Percentiles rank a stretch among this genome's conserved stretches.
Conservation (phyloP, 768 basidiomycete species). For the Hemileccinum impolitum region DNA sequence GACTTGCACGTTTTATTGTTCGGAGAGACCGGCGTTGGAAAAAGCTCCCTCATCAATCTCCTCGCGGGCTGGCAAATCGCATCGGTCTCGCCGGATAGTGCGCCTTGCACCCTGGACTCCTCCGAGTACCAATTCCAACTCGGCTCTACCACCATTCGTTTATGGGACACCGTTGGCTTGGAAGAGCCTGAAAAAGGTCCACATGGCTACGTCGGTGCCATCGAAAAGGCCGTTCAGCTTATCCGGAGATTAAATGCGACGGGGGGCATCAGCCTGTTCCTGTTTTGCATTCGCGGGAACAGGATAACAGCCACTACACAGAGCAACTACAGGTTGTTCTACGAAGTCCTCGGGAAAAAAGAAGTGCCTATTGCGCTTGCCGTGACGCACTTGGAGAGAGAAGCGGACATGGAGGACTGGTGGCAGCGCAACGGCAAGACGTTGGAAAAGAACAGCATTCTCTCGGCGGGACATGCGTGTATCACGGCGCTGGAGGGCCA, state of each 20-base stretch:
- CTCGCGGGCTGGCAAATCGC: conserved; percentile 27
- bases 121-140: conserved; percentile 28
- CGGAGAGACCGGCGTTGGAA: conserved; percentile 33
- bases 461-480: conserved; percentile 29
- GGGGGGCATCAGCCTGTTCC: conserved; percentile 38
- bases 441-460: conserved; percentile 20
- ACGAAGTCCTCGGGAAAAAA: conserved; percentile 27
- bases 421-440: conserved; percentile 25
- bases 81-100: conserved; percentile 19
- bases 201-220: conserved; percentile 22
- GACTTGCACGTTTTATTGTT: conserved; percentile 38
- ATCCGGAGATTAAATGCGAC: conserved; percentile 28
- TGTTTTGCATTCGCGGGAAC: conserved; percentile 40
- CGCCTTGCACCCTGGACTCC: conserved; percentile 34
- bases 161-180: conserved; percentile 35
- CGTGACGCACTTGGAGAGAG: conserved; percentile 38
- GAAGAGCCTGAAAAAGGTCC: conserved; percentile 25
- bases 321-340: conserved; percentile 24
- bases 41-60: conserved; percentile 28
- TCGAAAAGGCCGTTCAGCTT: conserved; percentile 32
- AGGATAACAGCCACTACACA: conserved; percentile 29
- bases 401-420: conserved; percentile 33
- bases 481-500: conserved; percentile 26
- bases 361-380: conserved; percentile 39
- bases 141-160: conserved; percentile 17